Evolutionary conservation across 192 early-diverging fungal genomes (phyloP).

Genomic region (Coemansia sp.): DNA sequence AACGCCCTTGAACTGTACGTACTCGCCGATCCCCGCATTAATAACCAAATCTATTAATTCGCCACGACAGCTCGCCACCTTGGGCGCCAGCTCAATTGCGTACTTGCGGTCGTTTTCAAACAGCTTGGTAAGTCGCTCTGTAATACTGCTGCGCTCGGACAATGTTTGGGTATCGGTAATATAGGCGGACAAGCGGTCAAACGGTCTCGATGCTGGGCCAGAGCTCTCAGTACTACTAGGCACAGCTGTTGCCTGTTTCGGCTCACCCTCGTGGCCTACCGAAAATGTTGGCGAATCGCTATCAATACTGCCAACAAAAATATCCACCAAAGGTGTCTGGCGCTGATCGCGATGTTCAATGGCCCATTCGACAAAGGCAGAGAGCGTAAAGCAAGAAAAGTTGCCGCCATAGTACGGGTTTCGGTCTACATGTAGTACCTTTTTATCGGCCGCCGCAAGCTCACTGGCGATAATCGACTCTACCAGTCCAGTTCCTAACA

Average conservation of each 20-base stretch:
- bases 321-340: slow-evolving; percentile 20
- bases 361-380: slow-evolving; percentile 32
- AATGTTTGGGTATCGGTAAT: neutral
- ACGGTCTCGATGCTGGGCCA: neutral
- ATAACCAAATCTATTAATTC: slow-evolving; percentile 75
- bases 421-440: slow-evolving; percentile 83
- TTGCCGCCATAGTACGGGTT: slow-evolving; percentile 79
- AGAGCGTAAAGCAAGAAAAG: slow-evolving; percentile 51
- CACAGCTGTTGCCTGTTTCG: neutral
- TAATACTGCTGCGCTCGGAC: neutral
- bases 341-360: slow-evolving; percentile 19
- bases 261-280: neutral
- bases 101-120: slow-evolving; percentile 31
- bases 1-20: slow-evolving; percentile 87
- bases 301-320: neutral
- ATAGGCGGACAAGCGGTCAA: slow-evolving; percentile 4
- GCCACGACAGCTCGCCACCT: slow-evolving; percentile 71
- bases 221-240: neutral
- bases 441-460: slow-evolving; percentile 66
- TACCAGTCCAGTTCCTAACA: slow-evolving; percentile 85
- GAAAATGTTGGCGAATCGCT: slow-evolving; percentile 15
- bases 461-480: slow-evolving; percentile 83
- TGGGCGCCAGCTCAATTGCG: slow-evolving; percentile 49
- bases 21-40: slow-evolving; percentile 74
- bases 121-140: slow-evolving; percentile 13